Percentiles rank a stretch among this genome's conserved stretches.
Evolutionary conservation across 257 asterid genomes (phyloP).

Genomic region (Anisodus tanguticus): DNA sequence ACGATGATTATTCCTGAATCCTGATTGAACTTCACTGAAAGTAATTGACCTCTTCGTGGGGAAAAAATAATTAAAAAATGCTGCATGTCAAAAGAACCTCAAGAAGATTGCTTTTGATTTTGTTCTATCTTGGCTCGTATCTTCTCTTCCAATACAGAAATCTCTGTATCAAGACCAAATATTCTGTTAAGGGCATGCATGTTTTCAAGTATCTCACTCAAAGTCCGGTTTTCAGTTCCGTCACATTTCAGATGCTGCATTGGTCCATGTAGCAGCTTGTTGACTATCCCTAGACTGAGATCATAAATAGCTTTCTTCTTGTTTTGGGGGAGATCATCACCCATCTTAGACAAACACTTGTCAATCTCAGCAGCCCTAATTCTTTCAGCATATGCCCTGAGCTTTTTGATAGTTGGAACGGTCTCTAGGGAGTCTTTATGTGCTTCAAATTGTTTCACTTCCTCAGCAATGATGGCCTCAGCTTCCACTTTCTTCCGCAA

Average conservation of each 20-base stretch:
- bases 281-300: slow-evolving; percentile 72
- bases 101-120: slow-evolving; percentile 47
- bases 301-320: slow-evolving; percentile 75
- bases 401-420: slow-evolving; percentile 89
- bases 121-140: slow-evolving; percentile 66
- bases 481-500: slow-evolving; percentile 80
- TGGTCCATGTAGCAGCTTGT: slow-evolving; percentile 87
- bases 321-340: slow-evolving; percentile 57
- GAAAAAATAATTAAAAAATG: neutral
- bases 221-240: slow-evolving; percentile 54
- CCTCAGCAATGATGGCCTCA: slow-evolving; percentile 66
- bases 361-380: slow-evolving; percentile 82
- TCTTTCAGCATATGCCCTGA: slow-evolving; percentile 80
- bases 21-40: neutral
- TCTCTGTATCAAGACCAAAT: slow-evolving; percentile 70
- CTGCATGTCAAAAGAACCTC: slow-evolving; percentile 23
- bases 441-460: slow-evolving; percentile 74
- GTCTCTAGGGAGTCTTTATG: slow-evolving; percentile 89
- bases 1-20: neutral
- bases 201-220: slow-evolving; percentile 66
- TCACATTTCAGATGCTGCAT: slow-evolving; percentile 87
- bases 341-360: slow-evolving; percentile 76
- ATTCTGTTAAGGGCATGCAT: slow-evolving; percentile 85
- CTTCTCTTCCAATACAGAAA: slow-evolving; percentile 71
- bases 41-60: neutral